Conservation (phyloP, 2,329 filamentous ascomycete genomes). For the Ophiobolus disseminans region DNA sequence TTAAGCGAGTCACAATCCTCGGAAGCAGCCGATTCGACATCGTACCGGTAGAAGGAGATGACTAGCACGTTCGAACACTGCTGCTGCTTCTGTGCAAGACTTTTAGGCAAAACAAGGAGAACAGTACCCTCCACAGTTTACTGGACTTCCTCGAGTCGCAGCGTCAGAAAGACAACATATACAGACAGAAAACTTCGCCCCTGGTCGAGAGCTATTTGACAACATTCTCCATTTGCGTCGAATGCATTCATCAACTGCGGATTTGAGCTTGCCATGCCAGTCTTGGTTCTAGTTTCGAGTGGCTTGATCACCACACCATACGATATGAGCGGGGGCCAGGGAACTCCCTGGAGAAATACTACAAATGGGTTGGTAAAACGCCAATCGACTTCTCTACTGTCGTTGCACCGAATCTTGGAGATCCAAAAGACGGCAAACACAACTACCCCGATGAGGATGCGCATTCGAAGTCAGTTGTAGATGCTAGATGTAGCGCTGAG, state of each 20-base stretch:
- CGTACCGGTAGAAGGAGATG: too few relatives aligned
- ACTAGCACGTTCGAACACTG: not conserved
- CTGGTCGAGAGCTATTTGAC: not conserved
- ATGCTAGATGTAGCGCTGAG: not conserved
- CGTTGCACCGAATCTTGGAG: not conserved
- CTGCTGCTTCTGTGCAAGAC: not conserved
- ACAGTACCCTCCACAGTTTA: not conserved
- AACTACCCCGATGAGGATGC: slow-evolving; percentile 56
- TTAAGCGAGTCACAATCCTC: too few relatives aligned
- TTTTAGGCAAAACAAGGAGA: not conserved
- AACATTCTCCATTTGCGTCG: not conserved
- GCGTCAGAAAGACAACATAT: not conserved
- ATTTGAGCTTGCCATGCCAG: not conserved
- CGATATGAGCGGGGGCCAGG: not conserved
- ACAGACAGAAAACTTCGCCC: not conserved
- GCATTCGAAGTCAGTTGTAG: not conserved
- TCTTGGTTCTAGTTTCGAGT: not conserved
- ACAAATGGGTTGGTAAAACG: not conserved
- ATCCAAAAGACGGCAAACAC: not conserved
- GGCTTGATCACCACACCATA: not conserved
- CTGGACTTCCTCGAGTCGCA: not conserved
- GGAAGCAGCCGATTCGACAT: too few relatives aligned
- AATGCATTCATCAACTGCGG: not conserved
- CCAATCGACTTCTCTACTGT: not conserved
- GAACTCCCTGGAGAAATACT: not conserved